Evolutionary conservation across 441 rosid genomes (phyloP), one percentile per base, ranked within the genome.

Genomic region (Brassica hybrid): DNA sequence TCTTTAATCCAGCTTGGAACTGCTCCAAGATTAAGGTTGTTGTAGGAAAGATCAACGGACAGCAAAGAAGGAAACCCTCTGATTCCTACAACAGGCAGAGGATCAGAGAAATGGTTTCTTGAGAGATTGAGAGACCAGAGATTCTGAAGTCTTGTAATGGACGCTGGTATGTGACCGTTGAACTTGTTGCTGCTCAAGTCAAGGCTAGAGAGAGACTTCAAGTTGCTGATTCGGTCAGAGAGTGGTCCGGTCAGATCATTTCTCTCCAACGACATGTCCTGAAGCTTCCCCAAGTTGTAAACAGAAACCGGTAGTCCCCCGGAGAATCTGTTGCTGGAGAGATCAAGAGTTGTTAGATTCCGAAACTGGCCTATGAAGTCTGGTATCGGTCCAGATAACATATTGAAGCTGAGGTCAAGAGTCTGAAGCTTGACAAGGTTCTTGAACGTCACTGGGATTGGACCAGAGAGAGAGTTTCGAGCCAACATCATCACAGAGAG

Each of bases 111-210:
- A 16, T 80, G 88, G 78, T 95, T 95, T 81, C 93, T 83, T 0
- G 99, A 95, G 64, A 95, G 83, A 71, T 93, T 93, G 7, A 95
- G 97, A 82, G 82, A 85, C 99, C 99, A 95, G 17, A 95, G 95
- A 23, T 84, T 87, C 69, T 83, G 89, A 65, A 93, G 74, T 67
- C 82, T 77, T 13, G 95, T 86, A 76, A 93, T 72, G 77, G 98
- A 87, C 17, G 79, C 71, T 61, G 97, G 98, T 71, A 95, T 82
- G 58, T 76, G 91, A 63, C 98, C 99, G 0, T 77, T 30, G 73
- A 95, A 84, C 80, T 82, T 83, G 81, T 95, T 95, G 65, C 75
- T 69, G 59, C 94, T 82, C 81, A 95, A 66, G 43, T 90, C 85
- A 75, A 95, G 94, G 56, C 75, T 87, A 17, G 92, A 57, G 38